Evolutionary conservation across 2,329 filamentous ascomycete species (phyloP), one percentile per base, ranked within the genome.

Genomic region (Ceratocystis alfenasii): DNA sequence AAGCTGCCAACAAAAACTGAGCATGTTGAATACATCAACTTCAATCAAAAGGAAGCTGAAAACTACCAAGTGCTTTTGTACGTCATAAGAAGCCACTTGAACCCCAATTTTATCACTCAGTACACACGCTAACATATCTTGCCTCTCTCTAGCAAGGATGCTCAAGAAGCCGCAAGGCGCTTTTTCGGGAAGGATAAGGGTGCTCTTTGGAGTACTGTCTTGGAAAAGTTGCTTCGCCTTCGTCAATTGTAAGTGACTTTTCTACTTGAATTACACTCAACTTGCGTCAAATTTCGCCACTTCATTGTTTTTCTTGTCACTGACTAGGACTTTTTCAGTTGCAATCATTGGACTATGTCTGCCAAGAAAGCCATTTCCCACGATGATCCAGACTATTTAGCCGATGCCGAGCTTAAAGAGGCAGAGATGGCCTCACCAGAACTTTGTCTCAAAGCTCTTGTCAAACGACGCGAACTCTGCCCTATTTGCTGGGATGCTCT

Each of bases 321-420:
- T 59, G 33, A 59, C 17, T 3, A 15, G 3, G 1, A 41, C 1
- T 7, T 20, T 20, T 22, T 25, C 66, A 81, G 79, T 12, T 96
- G 91, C 75, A 91, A 93, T 69, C 91, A 95, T 73, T 95, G 90
- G 89, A 86, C 87, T 7, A 81, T 96, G 12, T 67, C 10, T 90
- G 89, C 72, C 87, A 86, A 62, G 80, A 87, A 65, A 41, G 85
- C 89, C 12, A 80, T 95, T n/a, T 81, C 83, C 4, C 7, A 62
- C 1, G 57, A 55, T 7, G 63, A 65, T n/a, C 33, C 22, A 5
- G 28, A 30, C 15, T n/a, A 44, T 36, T 20, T 41, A 28, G 22
- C 15, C 5, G 25, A 59, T 7, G 22, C 50, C n/a, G 20, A 44
- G 3, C 50, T 50, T 5, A 62, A 63, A 10, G 65, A 44, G 8